Evolutionary conservation across 2,329 filamentous ascomycete genomes (phyloP).

Genomic region (Dactylellina cionopaga): DNA sequence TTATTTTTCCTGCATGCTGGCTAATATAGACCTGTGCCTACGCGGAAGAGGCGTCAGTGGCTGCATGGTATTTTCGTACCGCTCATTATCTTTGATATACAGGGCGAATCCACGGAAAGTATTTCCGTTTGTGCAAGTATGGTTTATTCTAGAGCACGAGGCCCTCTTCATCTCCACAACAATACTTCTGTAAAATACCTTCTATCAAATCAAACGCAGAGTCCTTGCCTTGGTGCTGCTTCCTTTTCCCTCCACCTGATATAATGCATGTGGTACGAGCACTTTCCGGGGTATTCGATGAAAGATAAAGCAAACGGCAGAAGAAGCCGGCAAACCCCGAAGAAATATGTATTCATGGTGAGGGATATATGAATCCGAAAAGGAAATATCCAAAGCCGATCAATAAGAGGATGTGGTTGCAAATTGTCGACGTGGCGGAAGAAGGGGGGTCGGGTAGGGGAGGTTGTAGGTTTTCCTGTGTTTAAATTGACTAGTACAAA

Average conservation of each 20-base stretch:
- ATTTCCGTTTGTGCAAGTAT: neutral
- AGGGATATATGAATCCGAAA: constrained; percentile 12
- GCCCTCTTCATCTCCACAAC: too few relatives aligned
- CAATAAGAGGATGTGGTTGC: constrained; percentile 3
- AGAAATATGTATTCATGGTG: neutral
- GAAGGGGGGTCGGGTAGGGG: neutral
- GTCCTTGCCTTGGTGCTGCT: too few relatives aligned
- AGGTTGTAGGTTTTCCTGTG: too few relatives aligned
- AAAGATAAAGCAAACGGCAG: too few relatives aligned
- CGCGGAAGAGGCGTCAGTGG: constrained; percentile 37
- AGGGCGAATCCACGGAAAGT: constrained; percentile 1
- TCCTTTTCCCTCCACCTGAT: too few relatives aligned
- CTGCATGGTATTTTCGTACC: neutral
- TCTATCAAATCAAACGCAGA: too few relatives aligned
- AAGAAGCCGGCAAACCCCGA: too few relatives aligned
- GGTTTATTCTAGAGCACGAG: neutral
- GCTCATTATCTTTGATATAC: neutral
- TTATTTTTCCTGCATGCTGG: constrained; percentile 4
- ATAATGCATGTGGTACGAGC: too few relatives aligned
- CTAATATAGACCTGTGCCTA: constrained; percentile 1
- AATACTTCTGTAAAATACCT: too few relatives aligned
- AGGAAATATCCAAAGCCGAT: constrained; percentile 16
- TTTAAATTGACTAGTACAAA: too few relatives aligned
- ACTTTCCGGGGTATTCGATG: too few relatives aligned
- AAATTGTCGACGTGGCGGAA: constrained; percentile 11